Evolutionary conservation across 345 rosid species (phyloP), one percentile per base, ranked within the genome.

Genomic region (Citrus maxima): DNA sequence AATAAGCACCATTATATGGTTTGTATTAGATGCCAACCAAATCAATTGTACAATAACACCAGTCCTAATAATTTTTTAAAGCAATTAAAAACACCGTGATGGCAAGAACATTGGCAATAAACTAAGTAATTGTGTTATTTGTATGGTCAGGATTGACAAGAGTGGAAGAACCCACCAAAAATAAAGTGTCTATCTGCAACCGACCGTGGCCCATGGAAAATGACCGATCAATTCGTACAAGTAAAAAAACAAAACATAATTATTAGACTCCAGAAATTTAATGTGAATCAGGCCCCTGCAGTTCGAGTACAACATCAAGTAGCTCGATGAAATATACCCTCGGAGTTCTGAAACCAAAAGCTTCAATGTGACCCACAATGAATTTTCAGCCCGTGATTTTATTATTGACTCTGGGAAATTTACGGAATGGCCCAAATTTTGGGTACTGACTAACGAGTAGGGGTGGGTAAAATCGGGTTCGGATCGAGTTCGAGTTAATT

Each of bases 181-280:
- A 19, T 25, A 40, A 61, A 18, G 38, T 25, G 38, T 25, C 51
- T 3, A 28, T 21, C 25, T 3, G 10, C 4, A 49, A 51, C 78
- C 63, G 51, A 32, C 49, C 72, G n/a, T 66, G 78, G 78, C 32
- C 78, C 78, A 75, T 10, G 12, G 21, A 37, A 61, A 73, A 27
- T 9, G 54, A 9, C 14, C 32, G 2, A 30, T 56, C 54, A 35
- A 38, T 73, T 18, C 51, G 58, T 25, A 38, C 56, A 13, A 12
- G 18, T 46, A 14, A 7, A 4, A 38, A 38, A 3, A 14, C 21
- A 10, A 54, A 40, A 22, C 0, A 46, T 13, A 46, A 24, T 24
- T 75, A 21, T 16, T 4, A 22, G 46, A 75, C 78, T 70, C 34
- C n/a, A 55, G 30, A n/a, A 62, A 32, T 27, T 28, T 34, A 25